Evolutionary conservation across 257 asterid genomes (phyloP).

Genomic region (Solanum infundibuliforme): DNA sequence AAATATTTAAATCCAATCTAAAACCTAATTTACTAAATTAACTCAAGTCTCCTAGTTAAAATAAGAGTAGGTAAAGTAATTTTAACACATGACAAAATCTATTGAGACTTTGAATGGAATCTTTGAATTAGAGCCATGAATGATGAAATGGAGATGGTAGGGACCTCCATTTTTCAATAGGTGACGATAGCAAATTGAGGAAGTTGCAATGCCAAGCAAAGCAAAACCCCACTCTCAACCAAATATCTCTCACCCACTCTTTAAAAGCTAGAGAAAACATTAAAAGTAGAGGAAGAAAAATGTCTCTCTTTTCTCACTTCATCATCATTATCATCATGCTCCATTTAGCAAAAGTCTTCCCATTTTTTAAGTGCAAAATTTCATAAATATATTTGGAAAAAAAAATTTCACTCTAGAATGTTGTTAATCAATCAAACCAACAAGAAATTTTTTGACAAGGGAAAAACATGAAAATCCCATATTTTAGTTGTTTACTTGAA

Average conservation of each 20-base stretch:
- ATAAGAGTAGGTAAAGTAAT: neutral
- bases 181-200: conserved; percentile 29
- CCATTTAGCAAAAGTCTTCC: neutral
- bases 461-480: neutral
- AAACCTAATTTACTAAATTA: neutral
- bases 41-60: neutral
- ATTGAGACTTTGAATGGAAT: neutral
- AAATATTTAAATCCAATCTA: neutral
- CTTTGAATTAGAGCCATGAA: neutral
- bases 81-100: neutral
- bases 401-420: neutral
- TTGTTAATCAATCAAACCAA: neutral
- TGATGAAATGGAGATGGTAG: conserved; percentile 19
- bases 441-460: neutral
- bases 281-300: conserved; percentile 1
- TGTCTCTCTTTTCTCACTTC: conserved; percentile 17
- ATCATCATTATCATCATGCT: neutral
- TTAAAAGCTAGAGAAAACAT: neutral
- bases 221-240: conserved; percentile 20
- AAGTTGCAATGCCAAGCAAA: conserved; percentile 50
- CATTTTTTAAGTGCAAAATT: neutral
- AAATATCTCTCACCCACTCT: conserved; percentile 17
- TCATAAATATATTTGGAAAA: neutral
- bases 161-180: conserved; percentile 33
- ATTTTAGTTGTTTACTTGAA: neutral